Evolutionary conservation across 768 basidiomycete genomes (phyloP).

Genomic region (Chalciporus chontae): DNA sequence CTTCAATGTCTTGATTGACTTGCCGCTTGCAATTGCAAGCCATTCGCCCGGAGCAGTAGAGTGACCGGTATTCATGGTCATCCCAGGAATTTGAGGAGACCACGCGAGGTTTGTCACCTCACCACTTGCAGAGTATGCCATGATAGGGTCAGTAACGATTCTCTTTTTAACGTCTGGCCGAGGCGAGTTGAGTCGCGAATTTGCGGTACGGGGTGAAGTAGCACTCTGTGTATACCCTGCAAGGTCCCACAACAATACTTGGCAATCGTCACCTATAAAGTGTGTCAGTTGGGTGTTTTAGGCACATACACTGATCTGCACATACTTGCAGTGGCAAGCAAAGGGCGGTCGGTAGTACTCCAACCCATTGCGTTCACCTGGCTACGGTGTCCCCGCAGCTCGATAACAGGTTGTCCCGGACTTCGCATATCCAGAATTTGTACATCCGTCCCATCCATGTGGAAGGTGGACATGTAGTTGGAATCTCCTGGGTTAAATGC

Average conservation of each 20-base stretch:
- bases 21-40: conserved; percentile 82
- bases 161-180: conserved; percentile 78
- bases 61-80: conserved; percentile 72
- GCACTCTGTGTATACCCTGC: conserved; percentile 56
- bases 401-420: conserved; percentile 93
- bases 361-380: conserved; percentile 87
- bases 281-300: not conserved
- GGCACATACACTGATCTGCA: conserved; percentile 1
- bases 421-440: conserved; percentile 97
- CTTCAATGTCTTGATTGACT: conserved; percentile 76
- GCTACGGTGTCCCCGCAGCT: conserved; percentile 78
- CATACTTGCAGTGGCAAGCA: conserved; percentile 85
- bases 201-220: conserved; percentile 64
- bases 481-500: conserved; percentile 90
- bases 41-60: conserved; percentile 79
- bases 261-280: conserved; percentile 81
- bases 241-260: conserved; percentile 92
- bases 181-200: conserved; percentile 74
- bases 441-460: conserved; percentile 85
- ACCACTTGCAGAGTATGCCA: conserved; percentile 75
- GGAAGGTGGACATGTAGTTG: conserved; percentile 96
- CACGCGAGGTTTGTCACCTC: conserved; percentile 86
- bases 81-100: conserved; percentile 80
- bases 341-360: conserved; percentile 79
- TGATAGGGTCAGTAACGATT: conserved; percentile 69